Percentiles rank a stretch among this genome's conserved stretches.
Conservation (phyloP, 345 rosid species). For the Moringa oleifera region DNA sequence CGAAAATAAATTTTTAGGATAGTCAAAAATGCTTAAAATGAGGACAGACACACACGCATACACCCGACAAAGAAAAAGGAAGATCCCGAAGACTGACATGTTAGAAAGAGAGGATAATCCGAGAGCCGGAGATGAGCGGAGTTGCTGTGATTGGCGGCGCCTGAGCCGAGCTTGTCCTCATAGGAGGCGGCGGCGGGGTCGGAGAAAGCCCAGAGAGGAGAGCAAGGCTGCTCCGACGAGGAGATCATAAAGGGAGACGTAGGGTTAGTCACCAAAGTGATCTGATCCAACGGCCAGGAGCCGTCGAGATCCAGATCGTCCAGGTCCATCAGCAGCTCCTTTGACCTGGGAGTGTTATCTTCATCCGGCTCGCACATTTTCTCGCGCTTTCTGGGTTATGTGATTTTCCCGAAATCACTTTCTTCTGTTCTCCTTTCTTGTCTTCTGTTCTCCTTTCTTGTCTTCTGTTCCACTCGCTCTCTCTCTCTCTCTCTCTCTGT, state of each 20-base stretch:
- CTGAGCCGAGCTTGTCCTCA: conserved; percentile 24
- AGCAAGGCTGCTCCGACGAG: conserved; percentile 63
- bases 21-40: no score
- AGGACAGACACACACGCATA: no score
- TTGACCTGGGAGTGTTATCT: conserved; percentile 25
- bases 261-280: conserved; percentile 42
- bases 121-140: conserved; percentile 25
- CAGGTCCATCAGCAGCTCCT: conserved; percentile 41
- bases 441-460: no score
- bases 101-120: conserved; percentile 40
- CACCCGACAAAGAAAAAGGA: conserved; percentile 5
- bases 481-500: no score
- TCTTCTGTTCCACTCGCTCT: no score
- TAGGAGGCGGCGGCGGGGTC: conserved; percentile 26
- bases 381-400: neutral
- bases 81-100: conserved; percentile 39
- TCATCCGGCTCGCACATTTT: conserved; percentile 38
- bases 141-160: conserved; percentile 14
- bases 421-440: no score
- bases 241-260: conserved; percentile 52
- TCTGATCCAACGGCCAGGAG: conserved; percentile 79
- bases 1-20: neutral
- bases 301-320: conserved; percentile 67
- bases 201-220: conserved; percentile 94
- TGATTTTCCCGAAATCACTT: neutral